Evolutionary conservation across 805 yeast genomes (phyloP).

Genomic region (Debaryomyces maramus): DNA sequence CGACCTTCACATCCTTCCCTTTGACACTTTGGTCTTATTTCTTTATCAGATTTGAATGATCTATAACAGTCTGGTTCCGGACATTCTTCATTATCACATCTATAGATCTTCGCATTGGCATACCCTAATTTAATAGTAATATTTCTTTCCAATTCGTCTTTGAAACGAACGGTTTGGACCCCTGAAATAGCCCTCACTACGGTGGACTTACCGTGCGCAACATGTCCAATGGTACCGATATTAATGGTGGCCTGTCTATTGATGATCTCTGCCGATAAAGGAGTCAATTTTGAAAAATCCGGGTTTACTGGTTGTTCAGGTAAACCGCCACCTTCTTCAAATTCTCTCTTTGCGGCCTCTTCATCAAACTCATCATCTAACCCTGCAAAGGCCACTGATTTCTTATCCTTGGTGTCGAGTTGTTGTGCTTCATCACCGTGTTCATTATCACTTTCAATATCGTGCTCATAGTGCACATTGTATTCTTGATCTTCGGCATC

Average conservation of each 20-base stretch:
- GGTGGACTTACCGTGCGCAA: slow-evolving; percentile 92
- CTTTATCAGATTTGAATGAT: slow-evolving; percentile 92
- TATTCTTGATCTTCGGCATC: slow-evolving; percentile 36
- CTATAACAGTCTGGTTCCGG: slow-evolving; percentile 94
- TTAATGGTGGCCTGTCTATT: slow-evolving; percentile 98
- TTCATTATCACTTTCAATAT: slow-evolving; percentile 46
- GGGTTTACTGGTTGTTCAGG: slow-evolving; percentile 95
- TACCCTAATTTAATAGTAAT: slow-evolving; percentile 98
- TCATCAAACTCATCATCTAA: slow-evolving; percentile 69
- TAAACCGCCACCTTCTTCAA: slow-evolving; percentile 97
- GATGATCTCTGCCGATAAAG: slow-evolving; percentile 91
- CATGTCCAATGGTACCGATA: slow-evolving; percentile 96
- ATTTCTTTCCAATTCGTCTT: slow-evolving; percentile 98
- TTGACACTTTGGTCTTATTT: slow-evolving; percentile 89
- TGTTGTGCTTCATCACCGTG: slow-evolving; percentile 41
- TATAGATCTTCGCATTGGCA: slow-evolving; percentile 97
- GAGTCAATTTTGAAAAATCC: slow-evolving; percentile 77
- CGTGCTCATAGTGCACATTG: slow-evolving; percentile 53
- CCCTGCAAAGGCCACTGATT: slow-evolving; percentile 79
- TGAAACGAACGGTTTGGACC: slow-evolving; percentile 98
- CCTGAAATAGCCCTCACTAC: slow-evolving; percentile 97
- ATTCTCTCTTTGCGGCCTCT: slow-evolving; percentile 77
- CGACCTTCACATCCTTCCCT: slow-evolving; percentile 87
- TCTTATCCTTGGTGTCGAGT: slow-evolving; percentile 48
- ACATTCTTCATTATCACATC: slow-evolving; percentile 80